Conservation (phyloP, 257 asterid genomes). For the Solanum arcanum region DNA sequence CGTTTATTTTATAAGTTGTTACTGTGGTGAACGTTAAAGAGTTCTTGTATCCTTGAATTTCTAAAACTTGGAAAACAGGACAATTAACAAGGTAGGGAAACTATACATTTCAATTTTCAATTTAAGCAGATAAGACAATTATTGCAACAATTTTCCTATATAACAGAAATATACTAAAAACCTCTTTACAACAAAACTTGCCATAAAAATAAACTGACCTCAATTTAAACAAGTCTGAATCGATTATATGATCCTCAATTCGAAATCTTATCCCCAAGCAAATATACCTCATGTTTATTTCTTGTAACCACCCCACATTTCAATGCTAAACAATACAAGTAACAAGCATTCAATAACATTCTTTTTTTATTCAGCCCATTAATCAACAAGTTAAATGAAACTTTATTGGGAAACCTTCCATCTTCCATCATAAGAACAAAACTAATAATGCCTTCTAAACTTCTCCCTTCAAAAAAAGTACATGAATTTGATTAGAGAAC, state of each 20-base stretch:
- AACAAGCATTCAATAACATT: conserved; percentile 20
- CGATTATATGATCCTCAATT: neutral
- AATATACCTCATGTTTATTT: neutral
- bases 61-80: neutral
- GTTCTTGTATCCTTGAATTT: neutral
- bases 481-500: conserved; percentile 23
- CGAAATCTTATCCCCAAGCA: neutral
- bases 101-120: neutral
- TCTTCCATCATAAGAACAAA: conserved; percentile 19
- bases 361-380: conserved; percentile 31
- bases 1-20: no score
- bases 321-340: conserved; percentile 41
- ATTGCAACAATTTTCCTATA: neutral
- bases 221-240: neutral
- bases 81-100: neutral
- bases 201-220: neutral
- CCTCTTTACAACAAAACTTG: neutral
- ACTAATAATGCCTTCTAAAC: conserved; percentile 29
- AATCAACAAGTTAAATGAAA: conserved; percentile 31
- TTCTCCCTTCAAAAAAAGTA: conserved; percentile 22
- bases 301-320: conserved; percentile 1
- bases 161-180: neutral
- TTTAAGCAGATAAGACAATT: neutral
- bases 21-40: neutral
- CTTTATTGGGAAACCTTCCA: conserved; percentile 13